Percentiles rank a stretch among this genome's conserved stretches.
These are phyloP conservation scores for Acanthamoeba healyi DNA, from an alignment of 208 protist genomes.

Conservation along the genomic window DNA sequence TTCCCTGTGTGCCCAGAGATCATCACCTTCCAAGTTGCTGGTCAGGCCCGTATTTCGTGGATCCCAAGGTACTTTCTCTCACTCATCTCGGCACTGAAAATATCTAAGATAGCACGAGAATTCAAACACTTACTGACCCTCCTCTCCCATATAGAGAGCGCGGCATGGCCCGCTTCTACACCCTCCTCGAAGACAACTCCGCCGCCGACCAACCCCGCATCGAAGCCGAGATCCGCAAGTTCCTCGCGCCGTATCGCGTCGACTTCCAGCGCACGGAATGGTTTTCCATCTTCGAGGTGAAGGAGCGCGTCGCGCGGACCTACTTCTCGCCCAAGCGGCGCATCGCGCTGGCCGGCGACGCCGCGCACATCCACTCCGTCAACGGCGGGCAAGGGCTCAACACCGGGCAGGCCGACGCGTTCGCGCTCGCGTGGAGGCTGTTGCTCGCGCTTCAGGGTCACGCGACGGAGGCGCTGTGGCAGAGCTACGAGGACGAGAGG, in stretches of 20 bases:
- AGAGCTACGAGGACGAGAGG: conserved; percentile 45
- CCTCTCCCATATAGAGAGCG: conserved; percentile 49
- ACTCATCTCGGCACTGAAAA: neutral
- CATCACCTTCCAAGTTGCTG: conserved; percentile 68
- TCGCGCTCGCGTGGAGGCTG: conserved; percentile 48
- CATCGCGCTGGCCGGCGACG: conserved; percentile 61
- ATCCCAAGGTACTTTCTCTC: conserved; percentile 62
- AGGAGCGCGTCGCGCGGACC: conserved; percentile 53
- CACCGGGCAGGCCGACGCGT: conserved; percentile 53
- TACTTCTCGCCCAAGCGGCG: conserved; percentile 1
- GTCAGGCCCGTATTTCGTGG: conserved; percentile 41
- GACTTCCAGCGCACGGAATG: conserved; percentile 42
- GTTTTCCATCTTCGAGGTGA: conserved; percentile 48
- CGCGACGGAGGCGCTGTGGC: neutral
- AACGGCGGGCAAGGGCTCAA: conserved; percentile 75
- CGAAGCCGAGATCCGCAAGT: conserved; percentile 59
- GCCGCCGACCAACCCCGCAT: neutral
- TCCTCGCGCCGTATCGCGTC: conserved; percentile 53
- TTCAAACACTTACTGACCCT: neutral
- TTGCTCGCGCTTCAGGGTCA: neutral
- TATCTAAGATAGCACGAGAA: neutral
- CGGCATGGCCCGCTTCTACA: conserved; percentile 62
- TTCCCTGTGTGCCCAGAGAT: conserved; percentile 59
- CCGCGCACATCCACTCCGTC: conserved; percentile 61
- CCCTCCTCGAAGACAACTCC: conserved; percentile 29